These are phyloP conservation scores for Exophiala oligosperma DNA, from an alignment of 2,329 filamentous ascomycete species.

Conservation along the genomic window DNA sequence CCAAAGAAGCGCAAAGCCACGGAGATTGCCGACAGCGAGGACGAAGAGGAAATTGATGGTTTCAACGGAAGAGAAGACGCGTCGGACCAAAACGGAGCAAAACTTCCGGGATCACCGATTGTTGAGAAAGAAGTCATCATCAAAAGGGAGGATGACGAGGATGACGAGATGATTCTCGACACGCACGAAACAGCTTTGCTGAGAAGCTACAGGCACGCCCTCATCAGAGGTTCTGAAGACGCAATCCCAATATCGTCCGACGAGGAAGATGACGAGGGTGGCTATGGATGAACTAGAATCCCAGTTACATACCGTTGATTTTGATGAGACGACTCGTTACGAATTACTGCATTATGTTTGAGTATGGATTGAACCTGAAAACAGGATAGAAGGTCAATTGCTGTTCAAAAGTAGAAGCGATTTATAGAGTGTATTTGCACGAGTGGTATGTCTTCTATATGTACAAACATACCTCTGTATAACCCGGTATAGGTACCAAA, in stretches of 20 bases:
- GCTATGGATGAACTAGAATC: background rate
- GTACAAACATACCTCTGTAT: background rate
- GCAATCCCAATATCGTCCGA: constrained; percentile 13
- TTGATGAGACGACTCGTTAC: too few relatives aligned
- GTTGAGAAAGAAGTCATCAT: background rate
- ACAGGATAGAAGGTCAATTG: too few relatives aligned
- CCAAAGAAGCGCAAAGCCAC: constrained; percentile 43
- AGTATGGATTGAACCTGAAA: too few relatives aligned
- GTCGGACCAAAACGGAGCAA: constrained; percentile 16
- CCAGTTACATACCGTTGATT: background rate
- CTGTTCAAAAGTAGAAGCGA: too few relatives aligned
- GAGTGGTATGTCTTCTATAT: background rate
- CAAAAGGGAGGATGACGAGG: background rate
- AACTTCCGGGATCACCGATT: constrained; percentile 2
- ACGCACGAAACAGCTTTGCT: constrained; percentile 16
- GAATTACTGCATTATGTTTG: too few relatives aligned
- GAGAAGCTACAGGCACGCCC: constrained; percentile 14
- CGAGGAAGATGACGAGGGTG: constrained; percentile 1
- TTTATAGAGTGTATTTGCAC: background rate
- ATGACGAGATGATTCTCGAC: constrained; percentile 24
- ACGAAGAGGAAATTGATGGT: constrained; percentile 38
- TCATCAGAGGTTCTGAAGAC: constrained; percentile 23
- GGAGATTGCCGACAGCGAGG: constrained; percentile 47
- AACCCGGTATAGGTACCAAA: too few relatives aligned
- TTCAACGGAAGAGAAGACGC: constrained; percentile 26